Conservation (phyloP, 306 rosid genomes). For the Gastrolobium villosum region DNA sequence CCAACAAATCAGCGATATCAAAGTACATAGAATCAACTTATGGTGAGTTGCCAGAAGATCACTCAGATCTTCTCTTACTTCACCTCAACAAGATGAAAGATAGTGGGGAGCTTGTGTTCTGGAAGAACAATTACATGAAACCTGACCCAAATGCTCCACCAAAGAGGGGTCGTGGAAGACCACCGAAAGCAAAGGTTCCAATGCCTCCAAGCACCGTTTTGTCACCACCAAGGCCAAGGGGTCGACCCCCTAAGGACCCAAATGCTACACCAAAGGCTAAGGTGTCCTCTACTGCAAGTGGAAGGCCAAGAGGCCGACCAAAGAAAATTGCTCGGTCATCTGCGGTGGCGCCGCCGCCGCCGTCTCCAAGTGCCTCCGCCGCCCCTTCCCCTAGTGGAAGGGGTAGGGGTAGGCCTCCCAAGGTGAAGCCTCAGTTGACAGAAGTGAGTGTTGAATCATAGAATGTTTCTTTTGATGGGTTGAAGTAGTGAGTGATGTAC, state of each 20-base stretch:
- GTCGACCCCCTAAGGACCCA: conserved; percentile 86
- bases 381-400: conserved; percentile 41
- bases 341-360: background rate
- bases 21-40: conserved; percentile 75
- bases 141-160: conserved; percentile 80
- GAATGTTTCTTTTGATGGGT: background rate
- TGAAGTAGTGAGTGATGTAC: background rate
- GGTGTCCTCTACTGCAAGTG: conserved; percentile 55
- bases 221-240: conserved; percentile 68
- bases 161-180: conserved; percentile 87
- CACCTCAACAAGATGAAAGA: conserved; percentile 82
- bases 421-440: conserved; percentile 71
- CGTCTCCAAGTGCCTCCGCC: background rate
- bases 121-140: conserved; percentile 78
- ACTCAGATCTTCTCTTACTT: conserved; percentile 57
- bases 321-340: conserved; percentile 67
- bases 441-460: conserved; percentile 76
- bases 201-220: conserved; percentile 30
- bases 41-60: conserved; percentile 74
- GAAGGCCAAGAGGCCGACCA: conserved; percentile 82
- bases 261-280: conserved; percentile 68
- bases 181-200: conserved; percentile 73
- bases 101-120: conserved; percentile 72
- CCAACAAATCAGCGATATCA: conserved; percentile 76
- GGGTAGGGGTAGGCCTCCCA: conserved; percentile 88